Base-by-base conservation (phyloP, 345 rosid species). In the Camelina hispida region DNA sequence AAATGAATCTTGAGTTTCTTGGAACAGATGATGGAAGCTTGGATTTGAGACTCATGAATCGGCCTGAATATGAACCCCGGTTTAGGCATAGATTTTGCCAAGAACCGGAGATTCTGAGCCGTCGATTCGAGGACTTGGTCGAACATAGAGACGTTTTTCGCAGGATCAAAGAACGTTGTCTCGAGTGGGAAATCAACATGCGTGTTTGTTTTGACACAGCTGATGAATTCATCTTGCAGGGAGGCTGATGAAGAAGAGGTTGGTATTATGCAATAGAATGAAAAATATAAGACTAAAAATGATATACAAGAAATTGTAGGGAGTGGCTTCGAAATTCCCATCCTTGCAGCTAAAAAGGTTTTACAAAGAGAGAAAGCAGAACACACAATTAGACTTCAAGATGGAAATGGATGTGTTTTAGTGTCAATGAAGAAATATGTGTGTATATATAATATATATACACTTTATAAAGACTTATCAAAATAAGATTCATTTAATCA, bases 51-150 rank as follows among this genome's bases (percentile, higher is more conserved):
- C 51, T 82, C 85, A 0, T 74, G 28, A n/a, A 53, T 3, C 0
- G 96, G 89, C 4, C 81, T 75, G 73, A 88, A 71, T 51, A 88
- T 90, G 63, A 88, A 80, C 6, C 28, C 78, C 7, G 96, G 96
- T 64, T 85, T 90, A 0, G 90, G 89, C 23, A 42, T 34, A 2
- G 85, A 68, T 5, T 84, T 81, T 10, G 22, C 38, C 25, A 83
- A 57, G 82, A 71, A 85, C 55, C 87, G 70, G n/a, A 68, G 81
- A 50, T 90, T 90, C 16, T 85, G 88, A 11, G 85, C 84, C 0
- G 84, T 56, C 0, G 86, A 79, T 43, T 78, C 66, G 22, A 89
- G 81, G 17, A 87, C 67, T 9, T 83, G 16, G 12, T 56, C 25
- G 56, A 85, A 88, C 47, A 23, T 23, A 1, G 87, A 72, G 9